Evolutionary conservation across 2,329 filamentous ascomycete genomes (phyloP), one percentile per base, ranked within the genome.

Genomic region (Coniochaeta hoffmannii): DNA sequence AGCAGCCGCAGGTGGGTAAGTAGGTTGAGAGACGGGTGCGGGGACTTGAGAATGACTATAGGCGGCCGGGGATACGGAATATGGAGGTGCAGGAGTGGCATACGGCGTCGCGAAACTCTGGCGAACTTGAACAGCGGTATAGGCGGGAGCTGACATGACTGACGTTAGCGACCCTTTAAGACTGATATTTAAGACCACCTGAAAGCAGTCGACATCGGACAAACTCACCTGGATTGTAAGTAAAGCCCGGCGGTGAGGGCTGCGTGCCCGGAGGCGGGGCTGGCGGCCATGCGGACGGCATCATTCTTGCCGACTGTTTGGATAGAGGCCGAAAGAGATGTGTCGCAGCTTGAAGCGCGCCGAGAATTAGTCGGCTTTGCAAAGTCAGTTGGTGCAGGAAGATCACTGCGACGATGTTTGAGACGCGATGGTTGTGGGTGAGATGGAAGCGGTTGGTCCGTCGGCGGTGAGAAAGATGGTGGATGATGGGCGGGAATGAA

Each of bases 121-220:
- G 63, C 82, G 82, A 65, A 84, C 81, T 70, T 80, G 76, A 59
- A 86, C 83, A 60, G 81, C 73, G 58, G 80, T 83, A 64, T 80
- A 86, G 9, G 49, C 49, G 49, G 49, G 28, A 51, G 28, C 41
- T 46, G 41, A n/a, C 14, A 15, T 2, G 4, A 12, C 7, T 7
- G 12, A 8, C 7, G 30, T 32, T 32, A 32, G 30, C 30, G 12
- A 32, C n/a, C n/a, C n/a, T n/a, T n/a, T 22, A 10, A 41, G 15
- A 11, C 4, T 41, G 10, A 41, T n/a, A n/a, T 22, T 19, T 41
- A 41, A 3, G 4, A 41, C 2, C 17, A 22, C 12, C 17, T 19
- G 17, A 8, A 22, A 22, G 11, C 2, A 4, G 22, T 22, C 12
- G 53, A 31, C 24, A 17, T 53, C 38, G 30, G 38, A 60, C n/a